A percentile compares a stretch with the other conserved stretches of the same genome.
Conservation (phyloP, 257 asterid species). For the Solanum habrochaites region DNA sequence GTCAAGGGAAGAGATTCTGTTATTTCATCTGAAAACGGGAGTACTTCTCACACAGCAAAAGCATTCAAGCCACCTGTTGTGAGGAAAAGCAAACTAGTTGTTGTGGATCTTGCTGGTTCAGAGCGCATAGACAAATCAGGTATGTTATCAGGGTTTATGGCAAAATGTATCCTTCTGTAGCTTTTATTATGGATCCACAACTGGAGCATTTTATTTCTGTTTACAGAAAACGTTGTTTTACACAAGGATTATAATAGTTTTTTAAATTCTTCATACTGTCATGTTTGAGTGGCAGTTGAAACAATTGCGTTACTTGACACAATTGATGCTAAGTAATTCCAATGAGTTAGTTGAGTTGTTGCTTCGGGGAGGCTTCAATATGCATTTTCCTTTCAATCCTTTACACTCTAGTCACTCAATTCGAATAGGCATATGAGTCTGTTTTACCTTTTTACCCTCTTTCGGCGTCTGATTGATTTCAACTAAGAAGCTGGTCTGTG, state of each 20-base stretch:
- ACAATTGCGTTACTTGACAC: background rate
- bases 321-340: background rate
- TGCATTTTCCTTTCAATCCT: background rate
- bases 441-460: background rate
- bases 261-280: background rate
- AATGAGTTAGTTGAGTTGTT: background rate
- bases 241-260: background rate
- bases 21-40: constrained; percentile 43
- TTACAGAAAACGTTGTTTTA: background rate
- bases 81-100: constrained; percentile 66
- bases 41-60: constrained; percentile 31
- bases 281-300: background rate
- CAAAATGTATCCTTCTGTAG: background rate
- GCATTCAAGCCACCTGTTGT: constrained; percentile 56
- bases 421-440: background rate
- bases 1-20: constrained; percentile 53
- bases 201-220: background rate
- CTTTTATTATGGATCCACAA: background rate
- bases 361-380: background rate
- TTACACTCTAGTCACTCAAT: background rate
- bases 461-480: background rate
- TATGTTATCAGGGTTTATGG: constrained; percentile 5
- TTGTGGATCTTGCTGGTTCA: constrained; percentile 96
- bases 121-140: constrained; percentile 85
- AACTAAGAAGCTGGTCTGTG: background rate